Conservation (phyloP, 371 early-diverging fungal genomes). For the Mortierella sp. region DNA sequence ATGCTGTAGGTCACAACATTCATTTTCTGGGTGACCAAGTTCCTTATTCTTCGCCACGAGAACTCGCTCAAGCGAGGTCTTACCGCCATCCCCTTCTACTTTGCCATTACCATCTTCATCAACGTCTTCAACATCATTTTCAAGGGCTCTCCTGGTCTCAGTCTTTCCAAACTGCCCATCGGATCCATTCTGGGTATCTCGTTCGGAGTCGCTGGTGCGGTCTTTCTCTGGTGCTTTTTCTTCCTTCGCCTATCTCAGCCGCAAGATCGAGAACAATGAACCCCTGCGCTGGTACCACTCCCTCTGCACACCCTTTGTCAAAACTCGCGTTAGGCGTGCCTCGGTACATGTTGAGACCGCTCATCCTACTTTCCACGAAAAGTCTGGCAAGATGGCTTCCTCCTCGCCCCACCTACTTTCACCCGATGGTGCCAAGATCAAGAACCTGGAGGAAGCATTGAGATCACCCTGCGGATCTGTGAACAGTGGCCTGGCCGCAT, state of each 20-base stretch:
- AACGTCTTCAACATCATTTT: constrained; percentile 78
- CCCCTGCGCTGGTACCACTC: constrained; percentile 79
- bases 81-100: constrained; percentile 82
- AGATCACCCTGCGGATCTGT: constrained; percentile 14
- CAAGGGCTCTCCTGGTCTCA: constrained; percentile 74
- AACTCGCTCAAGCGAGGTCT: constrained; percentile 84
- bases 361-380: neutral
- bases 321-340: constrained; percentile 54
- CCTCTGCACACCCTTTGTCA: constrained; percentile 64
- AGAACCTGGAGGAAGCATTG: neutral
- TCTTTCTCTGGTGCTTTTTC: constrained; percentile 68
- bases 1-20: constrained; percentile 38
- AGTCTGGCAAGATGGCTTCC: neutral
- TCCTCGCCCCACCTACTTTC: neutral
- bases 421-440: neutral
- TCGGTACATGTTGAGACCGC: constrained; percentile 27
- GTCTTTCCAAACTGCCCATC: constrained; percentile 46
- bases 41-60: constrained; percentile 67
- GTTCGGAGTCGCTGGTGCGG: constrained; percentile 67
- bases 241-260: constrained; percentile 77
- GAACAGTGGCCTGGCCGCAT: constrained; percentile 18
- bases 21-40: constrained; percentile 77
- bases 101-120: constrained; percentile 77
- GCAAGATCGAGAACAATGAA: constrained; percentile 73
- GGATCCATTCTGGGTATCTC: constrained; percentile 70